These are phyloP conservation scores for Nymphaea thermarum DNA, from an alignment of 164 flowering plant genomes.

Conservation along the genomic window DNA sequence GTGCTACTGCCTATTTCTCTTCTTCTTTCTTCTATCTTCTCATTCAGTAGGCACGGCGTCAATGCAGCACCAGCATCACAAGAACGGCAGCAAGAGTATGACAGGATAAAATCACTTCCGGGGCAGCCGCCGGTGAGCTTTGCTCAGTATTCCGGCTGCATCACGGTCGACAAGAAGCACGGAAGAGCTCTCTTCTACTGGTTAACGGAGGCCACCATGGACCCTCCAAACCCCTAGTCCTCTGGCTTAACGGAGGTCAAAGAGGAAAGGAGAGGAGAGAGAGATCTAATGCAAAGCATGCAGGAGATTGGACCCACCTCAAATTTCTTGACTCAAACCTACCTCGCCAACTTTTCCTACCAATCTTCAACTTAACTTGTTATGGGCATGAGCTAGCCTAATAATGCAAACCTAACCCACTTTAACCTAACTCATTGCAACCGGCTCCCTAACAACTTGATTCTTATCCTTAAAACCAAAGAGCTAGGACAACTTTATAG, in stretches of 20 bases:
- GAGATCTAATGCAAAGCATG: no score
- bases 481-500: no score
- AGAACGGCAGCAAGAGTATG: slow-evolving; percentile 21
- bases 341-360: no score
- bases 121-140: slow-evolving; percentile 69
- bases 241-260: slow-evolving; percentile 96
- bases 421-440: no score
- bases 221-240: slow-evolving; percentile 61
- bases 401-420: no score
- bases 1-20: background rate
- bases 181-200: slow-evolving; percentile 84
- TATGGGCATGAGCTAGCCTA: no score
- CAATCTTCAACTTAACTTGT: no score
- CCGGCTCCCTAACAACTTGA: no score
- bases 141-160: slow-evolving; percentile 66
- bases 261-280: no score
- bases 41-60: slow-evolving; percentile 1
- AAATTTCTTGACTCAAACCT: no score
- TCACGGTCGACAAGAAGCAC: slow-evolving; percentile 47
- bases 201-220: slow-evolving; percentile 44
- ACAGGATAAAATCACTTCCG: slow-evolving; percentile 46
- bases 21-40: slow-evolving; percentile 5
- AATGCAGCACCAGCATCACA: slow-evolving; percentile 3
- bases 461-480: no score
- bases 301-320: no score